phyloP scores from a whole-genome alignment of 2,329 filamentous ascomycete species.

The Fonsecaea pedrosoi region DNA sequence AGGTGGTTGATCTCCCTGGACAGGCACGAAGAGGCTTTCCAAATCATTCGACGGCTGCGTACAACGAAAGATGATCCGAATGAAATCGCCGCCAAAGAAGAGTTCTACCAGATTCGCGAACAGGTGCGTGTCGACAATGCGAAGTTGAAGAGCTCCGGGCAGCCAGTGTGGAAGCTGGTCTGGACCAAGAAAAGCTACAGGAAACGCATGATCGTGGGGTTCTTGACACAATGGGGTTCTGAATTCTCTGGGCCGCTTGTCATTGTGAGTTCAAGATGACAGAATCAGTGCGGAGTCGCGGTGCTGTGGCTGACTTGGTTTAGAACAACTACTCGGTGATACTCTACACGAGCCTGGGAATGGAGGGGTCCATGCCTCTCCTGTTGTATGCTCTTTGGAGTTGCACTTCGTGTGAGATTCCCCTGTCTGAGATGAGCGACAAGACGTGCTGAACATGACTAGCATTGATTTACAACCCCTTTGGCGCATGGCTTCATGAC shows the following conservation, averaged over 20 bases:
- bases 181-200: conserved; percentile 57
- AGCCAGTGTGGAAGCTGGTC: conserved; percentile 52
- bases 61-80: conserved; percentile 49
- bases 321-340: conserved; percentile 52
- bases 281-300: conserved; percentile 38
- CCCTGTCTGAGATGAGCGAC: too few relatives aligned
- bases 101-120: conserved; percentile 48
- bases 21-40: conserved; percentile 39
- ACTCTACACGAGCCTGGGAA: conserved; percentile 48
- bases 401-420: neutral
- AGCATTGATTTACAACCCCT: conserved; percentile 49
- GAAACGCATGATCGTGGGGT: conserved; percentile 60
- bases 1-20: conserved; percentile 45
- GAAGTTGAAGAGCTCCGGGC: conserved; percentile 48
- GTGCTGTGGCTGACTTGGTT: neutral
- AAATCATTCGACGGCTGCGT: conserved; percentile 51
- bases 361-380: conserved; percentile 50
- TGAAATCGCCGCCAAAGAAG: conserved; percentile 47
- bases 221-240: conserved; percentile 61
- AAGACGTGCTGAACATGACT: neutral
- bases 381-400: conserved; percentile 54
- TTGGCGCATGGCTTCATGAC: conserved; percentile 50
- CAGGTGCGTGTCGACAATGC: conserved; percentile 38
- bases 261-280: conserved; percentile 47
- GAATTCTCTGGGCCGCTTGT: conserved; percentile 61